Percentiles rank a stretch among this genome's conserved stretches.
Conservation (phyloP, 176 grass and related monocot species). For the Metroxylon sagu region DNA sequence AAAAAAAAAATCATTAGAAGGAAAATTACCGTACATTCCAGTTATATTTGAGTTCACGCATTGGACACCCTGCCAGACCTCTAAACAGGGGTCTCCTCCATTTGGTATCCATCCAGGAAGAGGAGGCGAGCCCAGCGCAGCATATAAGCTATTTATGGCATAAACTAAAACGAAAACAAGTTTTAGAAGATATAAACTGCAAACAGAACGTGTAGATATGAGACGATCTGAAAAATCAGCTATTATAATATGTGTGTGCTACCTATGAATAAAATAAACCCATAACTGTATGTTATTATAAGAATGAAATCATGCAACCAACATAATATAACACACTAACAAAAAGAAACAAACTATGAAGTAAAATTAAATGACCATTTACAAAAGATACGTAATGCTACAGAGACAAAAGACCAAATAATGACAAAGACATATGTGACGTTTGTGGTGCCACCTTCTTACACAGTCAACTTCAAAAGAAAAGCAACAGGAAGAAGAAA, state of each 20-base stretch:
- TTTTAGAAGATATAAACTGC: neutral
- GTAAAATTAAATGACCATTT: too few relatives aligned
- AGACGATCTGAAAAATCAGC: too few relatives aligned
- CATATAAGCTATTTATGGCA: conserved; percentile 86
- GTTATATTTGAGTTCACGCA: conserved; percentile 81
- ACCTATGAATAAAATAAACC: neutral
- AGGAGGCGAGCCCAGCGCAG: conserved; percentile 49
- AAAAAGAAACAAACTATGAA: too few relatives aligned
- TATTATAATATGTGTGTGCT: too few relatives aligned
- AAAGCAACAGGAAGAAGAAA: too few relatives aligned
- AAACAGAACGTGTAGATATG: neutral
- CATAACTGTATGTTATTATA: neutral
- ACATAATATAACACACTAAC: too few relatives aligned
- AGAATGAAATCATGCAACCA: too few relatives aligned
- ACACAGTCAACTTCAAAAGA: too few relatives aligned
- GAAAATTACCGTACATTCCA: conserved; percentile 64
- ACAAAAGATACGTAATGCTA: too few relatives aligned
- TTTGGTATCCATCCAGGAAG: conserved; percentile 68
- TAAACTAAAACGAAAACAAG: conserved; percentile 41
- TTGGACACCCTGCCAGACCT: conserved; percentile 73
- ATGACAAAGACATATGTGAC: too few relatives aligned
- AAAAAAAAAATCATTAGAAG: neutral
- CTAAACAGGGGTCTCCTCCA: conserved; percentile 77
- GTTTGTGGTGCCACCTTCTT: too few relatives aligned
- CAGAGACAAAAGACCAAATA: too few relatives aligned